A percentile compares a stretch with the other conserved stretches of the same genome.
These are phyloP conservation scores for Didymosphaeria variabile DNA, from an alignment of 2,329 filamentous ascomycete species.

Conservation along the genomic window DNA sequence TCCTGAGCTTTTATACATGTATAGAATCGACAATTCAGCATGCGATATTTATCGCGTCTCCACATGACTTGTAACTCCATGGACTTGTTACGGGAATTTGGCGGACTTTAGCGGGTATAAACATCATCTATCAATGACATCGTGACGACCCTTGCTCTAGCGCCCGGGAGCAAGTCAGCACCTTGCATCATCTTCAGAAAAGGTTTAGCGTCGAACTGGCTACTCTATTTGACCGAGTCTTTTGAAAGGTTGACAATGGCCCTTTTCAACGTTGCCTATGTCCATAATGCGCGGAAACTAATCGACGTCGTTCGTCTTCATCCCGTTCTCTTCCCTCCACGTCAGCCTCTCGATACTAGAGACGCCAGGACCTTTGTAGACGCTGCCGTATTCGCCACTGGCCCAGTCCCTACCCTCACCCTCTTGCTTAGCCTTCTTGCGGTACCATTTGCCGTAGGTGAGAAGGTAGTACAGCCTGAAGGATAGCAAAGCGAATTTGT, in stretches of 20 bases:
- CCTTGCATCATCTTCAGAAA: background rate
- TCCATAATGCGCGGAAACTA: background rate
- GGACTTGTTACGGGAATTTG: conserved; percentile 4
- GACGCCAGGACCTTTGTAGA: conserved; percentile 68
- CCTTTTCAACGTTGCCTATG: too few relatives aligned
- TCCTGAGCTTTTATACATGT: background rate
- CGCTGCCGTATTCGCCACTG: conserved; percentile 66
- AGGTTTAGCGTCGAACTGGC: conserved; percentile 11
- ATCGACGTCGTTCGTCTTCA: conserved; percentile 22
- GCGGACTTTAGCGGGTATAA: conserved; percentile 17
- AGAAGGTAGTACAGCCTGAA: conserved; percentile 71
- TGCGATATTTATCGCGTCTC: background rate
- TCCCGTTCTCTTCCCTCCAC: conserved; percentile 60
- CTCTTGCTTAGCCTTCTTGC: conserved; percentile 53
- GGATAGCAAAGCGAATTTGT: conserved; percentile 67
- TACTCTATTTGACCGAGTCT: conserved; percentile 3
- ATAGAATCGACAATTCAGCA: too few relatives aligned
- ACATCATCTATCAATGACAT: background rate
- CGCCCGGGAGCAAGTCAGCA: background rate
- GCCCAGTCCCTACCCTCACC: conserved; percentile 65
- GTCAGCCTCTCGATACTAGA: conserved; percentile 61
- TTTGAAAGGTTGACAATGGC: too few relatives aligned
- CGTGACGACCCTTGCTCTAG: background rate
- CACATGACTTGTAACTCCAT: background rate
- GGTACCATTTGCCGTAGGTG: conserved; percentile 69